These are phyloP conservation scores for Penicillium coffeae DNA, from an alignment of 495 filamentous ascomycete genomes.

Conservation along the genomic window DNA sequence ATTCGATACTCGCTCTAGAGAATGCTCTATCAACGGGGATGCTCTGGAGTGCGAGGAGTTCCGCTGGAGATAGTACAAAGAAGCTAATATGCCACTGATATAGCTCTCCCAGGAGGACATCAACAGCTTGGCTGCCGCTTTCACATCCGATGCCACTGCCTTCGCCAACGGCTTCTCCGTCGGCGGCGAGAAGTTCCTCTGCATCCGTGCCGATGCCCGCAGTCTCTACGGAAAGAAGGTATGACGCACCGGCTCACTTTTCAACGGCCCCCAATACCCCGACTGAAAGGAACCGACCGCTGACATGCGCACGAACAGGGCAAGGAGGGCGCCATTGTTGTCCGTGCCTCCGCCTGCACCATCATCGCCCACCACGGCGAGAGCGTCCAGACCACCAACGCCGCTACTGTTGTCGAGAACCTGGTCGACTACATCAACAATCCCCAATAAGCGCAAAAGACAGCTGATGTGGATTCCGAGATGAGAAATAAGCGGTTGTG, in stretches of 20 bases:
- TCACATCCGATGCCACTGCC: conserved; percentile 25
- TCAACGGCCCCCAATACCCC: not conserved
- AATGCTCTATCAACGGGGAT: too few relatives aligned
- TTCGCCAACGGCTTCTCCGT: conserved; percentile 60
- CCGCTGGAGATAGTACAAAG: not conserved
- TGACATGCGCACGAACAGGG: conserved; percentile 54
- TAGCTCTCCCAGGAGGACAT: conserved; percentile 42
- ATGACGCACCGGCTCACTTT: conserved; percentile 5
- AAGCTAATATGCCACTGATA: not conserved
- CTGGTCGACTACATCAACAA: conserved; percentile 45
- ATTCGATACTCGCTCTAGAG: not conserved
- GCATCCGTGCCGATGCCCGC: conserved; percentile 67
- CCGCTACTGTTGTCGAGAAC: conserved; percentile 37
- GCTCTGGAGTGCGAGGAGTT: conserved; percentile 5
- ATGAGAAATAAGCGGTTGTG: conserved; percentile 18
- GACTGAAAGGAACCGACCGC: too few relatives aligned
- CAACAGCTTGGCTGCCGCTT: conserved; percentile 30
- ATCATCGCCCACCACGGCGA: conserved; percentile 84
- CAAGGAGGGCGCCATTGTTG: conserved; percentile 72
- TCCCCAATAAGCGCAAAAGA: conserved; percentile 17
- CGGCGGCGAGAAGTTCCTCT: conserved; percentile 67
- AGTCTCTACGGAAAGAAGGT: conserved; percentile 87
- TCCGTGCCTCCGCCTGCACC: conserved; percentile 80
- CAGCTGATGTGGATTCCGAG: conserved; percentile 7
- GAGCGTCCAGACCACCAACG: conserved; percentile 50